Conservation (phyloP, 306 rosid genomes). For the Cucumis cinereus region DNA sequence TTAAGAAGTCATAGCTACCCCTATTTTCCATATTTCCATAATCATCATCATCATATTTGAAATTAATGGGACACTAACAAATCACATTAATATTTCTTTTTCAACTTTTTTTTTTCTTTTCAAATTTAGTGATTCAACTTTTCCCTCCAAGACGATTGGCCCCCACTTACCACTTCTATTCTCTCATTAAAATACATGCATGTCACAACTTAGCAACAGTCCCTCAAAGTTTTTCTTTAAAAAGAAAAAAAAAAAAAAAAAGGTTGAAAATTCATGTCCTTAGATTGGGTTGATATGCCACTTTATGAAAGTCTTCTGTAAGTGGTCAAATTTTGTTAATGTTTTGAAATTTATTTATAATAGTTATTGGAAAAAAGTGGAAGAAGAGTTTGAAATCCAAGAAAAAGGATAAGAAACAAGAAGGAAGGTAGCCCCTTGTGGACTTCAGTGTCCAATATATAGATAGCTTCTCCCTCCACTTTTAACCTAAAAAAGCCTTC, state of each 20-base stretch:
- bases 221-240: neutral
- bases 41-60: neutral
- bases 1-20: neutral
- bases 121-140: constrained; percentile 20
- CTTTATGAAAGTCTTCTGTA: constrained; percentile 26
- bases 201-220: constrained; percentile 20
- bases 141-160: constrained; percentile 28
- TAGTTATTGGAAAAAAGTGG: neutral
- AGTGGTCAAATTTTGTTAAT: constrained; percentile 10
- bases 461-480: constrained; percentile 18
- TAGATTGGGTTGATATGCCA: neutral
- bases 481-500: constrained; percentile 73
- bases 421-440: constrained; percentile 41
- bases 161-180: neutral
- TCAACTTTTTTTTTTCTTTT: constrained; percentile 1
- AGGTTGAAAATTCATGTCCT: neutral
- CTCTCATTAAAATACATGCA: constrained; percentile 11
- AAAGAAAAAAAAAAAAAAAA: no score
- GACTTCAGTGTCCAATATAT: constrained; percentile 75
- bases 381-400: neutral
- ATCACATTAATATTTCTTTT: neutral
- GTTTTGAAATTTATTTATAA: neutral
- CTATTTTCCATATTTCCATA: neutral
- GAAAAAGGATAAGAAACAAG: constrained; percentile 8
- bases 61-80: neutral